phyloP scores from a whole-genome alignment of 1,284 basidiomycete species.

The Coniophora puteana region DNA sequence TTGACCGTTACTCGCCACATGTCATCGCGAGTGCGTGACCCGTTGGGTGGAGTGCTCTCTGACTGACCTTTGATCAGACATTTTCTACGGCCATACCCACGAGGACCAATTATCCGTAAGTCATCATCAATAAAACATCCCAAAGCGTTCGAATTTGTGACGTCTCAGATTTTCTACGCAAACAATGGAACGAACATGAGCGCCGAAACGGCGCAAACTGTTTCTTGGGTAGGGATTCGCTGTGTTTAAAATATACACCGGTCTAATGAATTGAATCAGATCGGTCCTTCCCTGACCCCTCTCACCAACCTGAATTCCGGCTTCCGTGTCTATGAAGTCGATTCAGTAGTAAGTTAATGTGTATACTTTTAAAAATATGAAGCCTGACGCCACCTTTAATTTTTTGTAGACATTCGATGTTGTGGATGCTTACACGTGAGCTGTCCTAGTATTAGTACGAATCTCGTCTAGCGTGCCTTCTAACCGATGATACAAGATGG shows the following conservation, averaged over 20 bases:
- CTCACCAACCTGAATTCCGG: constrained; percentile 75
- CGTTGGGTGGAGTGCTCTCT: constrained; percentile 6
- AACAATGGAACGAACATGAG: constrained; percentile 67
- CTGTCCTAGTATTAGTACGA: constrained; percentile 6
- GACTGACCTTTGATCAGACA: constrained; percentile 34
- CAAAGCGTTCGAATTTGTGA: constrained; percentile 5
- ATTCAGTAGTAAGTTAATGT: constrained; percentile 53
- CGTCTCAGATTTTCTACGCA: constrained; percentile 62
- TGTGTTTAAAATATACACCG: constrained; percentile 1
- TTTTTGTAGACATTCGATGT: constrained; percentile 65
- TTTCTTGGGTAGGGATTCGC: constrained; percentile 45
- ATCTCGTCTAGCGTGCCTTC: neutral
- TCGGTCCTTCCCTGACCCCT: constrained; percentile 72
- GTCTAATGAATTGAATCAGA: constrained; percentile 27
- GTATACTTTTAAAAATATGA: neutral
- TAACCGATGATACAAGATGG: constrained; percentile 41
- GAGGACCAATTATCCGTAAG: constrained; percentile 75
- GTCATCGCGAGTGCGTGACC: constrained; percentile 68
- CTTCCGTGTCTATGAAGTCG: constrained; percentile 78
- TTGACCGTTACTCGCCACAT: constrained; percentile 76
- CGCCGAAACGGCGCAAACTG: constrained; percentile 51
- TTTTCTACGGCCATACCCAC: constrained; percentile 82
- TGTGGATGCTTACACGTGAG: constrained; percentile 70
- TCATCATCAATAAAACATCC: constrained; percentile 5
- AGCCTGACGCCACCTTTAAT: constrained; percentile 3